Evolutionary conservation across 352 stramenopile species (phyloP), one percentile per base, ranked within the genome.

Genomic region (Phytophthora litchii): DNA sequence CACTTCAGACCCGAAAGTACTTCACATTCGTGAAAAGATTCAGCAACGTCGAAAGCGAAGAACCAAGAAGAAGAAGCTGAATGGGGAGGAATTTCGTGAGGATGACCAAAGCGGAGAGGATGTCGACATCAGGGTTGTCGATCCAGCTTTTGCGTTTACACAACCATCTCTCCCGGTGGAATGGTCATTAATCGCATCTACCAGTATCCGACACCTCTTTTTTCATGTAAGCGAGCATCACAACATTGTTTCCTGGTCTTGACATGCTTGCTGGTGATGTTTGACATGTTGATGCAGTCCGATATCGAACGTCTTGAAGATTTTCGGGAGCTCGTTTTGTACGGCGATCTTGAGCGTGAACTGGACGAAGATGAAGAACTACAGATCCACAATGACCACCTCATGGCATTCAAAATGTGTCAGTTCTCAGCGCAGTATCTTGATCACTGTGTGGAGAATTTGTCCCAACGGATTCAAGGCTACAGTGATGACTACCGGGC

Each of bases 361-460:
- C 54, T 89, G 20, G 54, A 80, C 10, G 56, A 82, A 1, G 72
- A 88, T 37, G 67, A 79, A 14, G 69, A 68, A 5, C 59, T 94
- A 0, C 60, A 79, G 23, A 72, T 92, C 5, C 54, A 92, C 23
- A 67, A 86, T 11, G 63, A 59, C 19, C 63, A 88, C 16, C 29
- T 81, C 5, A 37, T 59, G 11, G 80, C 84, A 1, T 91, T 92
- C 44, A 72, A 73, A 31, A 14, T 80, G 34, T 74, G 63, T 7
- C 82, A 92, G 40, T 74, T 84, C 13, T 86, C 84, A 8, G 75
- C 76, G 1, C 84, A 93, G 54, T 93, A 93, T 58, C 54, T 93
- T 1, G 69, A 80, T 14, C 70, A 86, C 16, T 93, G 84, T 34
- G 67, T 89, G 1, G 45, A 74, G 19, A 70, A 59, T 3, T 59